These are phyloP conservation scores for Dendrobium chrysotoxum DNA, from an alignment of 106 monocot genomes.

Conservation along the genomic window DNA sequence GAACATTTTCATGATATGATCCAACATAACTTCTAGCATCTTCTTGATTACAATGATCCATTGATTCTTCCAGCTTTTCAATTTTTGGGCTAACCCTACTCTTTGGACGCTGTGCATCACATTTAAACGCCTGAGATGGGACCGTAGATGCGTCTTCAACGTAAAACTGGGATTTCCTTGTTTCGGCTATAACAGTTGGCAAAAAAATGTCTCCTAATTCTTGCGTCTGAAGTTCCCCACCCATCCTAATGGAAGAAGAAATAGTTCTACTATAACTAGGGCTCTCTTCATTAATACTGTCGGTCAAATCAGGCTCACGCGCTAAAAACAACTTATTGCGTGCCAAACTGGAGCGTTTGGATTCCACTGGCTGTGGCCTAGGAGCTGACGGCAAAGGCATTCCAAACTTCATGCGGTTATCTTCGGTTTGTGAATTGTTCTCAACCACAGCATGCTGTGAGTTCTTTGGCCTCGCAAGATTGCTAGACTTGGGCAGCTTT, in stretches of 20 bases:
- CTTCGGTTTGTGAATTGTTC: background rate
- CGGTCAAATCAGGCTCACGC: background rate
- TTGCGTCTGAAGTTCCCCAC: background rate
- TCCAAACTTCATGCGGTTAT: background rate
- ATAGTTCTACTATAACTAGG: background rate
- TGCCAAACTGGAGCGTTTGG: conserved; percentile 4
- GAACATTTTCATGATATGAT: background rate
- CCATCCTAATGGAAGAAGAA: background rate
- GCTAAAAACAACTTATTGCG: background rate
- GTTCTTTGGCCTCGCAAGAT: background rate
- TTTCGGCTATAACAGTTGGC: background rate
- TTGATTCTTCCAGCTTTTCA: conserved; percentile 29
- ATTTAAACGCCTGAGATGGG: background rate
- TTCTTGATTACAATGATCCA: background rate
- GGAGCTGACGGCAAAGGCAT: conserved; percentile 14
- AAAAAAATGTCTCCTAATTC: background rate
- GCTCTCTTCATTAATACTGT: background rate
- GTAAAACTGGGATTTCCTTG: background rate
- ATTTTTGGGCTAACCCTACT: conserved; percentile 21
- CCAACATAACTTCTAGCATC: background rate
- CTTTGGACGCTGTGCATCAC: background rate
- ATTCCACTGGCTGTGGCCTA: conserved; percentile 26
- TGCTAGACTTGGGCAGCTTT: conserved; percentile 3
- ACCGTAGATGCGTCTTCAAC: background rate
- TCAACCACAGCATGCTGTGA: background rate